Evolutionary conservation across 306 rosid species (phyloP).

Genomic region (Begonia loranthoides): DNA sequence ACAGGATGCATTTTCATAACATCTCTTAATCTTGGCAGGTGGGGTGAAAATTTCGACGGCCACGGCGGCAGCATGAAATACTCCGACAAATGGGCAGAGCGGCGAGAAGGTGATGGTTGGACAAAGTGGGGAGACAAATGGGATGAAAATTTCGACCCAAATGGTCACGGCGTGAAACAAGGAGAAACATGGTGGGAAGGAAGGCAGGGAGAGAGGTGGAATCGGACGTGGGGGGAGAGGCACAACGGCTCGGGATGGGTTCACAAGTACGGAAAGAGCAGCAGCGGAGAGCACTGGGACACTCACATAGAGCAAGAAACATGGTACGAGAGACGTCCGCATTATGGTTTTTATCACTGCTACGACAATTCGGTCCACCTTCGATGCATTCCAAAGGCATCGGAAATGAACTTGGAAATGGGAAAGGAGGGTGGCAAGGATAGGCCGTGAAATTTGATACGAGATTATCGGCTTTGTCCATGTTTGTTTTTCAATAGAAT

Average conservation of each 20-base stretch:
- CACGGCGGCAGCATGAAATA: constrained; percentile 78
- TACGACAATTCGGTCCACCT: constrained; percentile 80
- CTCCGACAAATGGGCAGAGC: constrained; percentile 97
- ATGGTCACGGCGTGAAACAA: constrained; percentile 61
- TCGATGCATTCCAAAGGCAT: constrained; percentile 60
- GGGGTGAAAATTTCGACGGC: constrained; percentile 94
- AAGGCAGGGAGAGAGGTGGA: constrained; percentile 70
- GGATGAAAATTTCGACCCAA: constrained; percentile 80
- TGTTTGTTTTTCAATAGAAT: no score
- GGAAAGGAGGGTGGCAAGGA: not conserved
- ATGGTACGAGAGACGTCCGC: constrained; percentile 89
- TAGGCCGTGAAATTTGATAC: no score
- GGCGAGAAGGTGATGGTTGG: constrained; percentile 64
- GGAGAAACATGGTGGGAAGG: constrained; percentile 99
- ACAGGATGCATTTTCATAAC: not conserved
- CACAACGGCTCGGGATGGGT: constrained; percentile 91
- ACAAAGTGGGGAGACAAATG: constrained; percentile 99
- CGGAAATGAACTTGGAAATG: constrained; percentile 14
- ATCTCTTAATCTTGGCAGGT: constrained; percentile 33
- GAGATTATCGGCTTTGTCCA: no score
- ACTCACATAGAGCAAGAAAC: constrained; percentile 70
- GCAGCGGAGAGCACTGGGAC: constrained; percentile 98
- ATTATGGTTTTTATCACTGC: constrained; percentile 76
- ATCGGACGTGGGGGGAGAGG: constrained; percentile 89
- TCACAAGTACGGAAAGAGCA: constrained; percentile 93